phyloP scores from a whole-genome alignment of 129 eudicot species.

The Flaveria brownii region DNA sequence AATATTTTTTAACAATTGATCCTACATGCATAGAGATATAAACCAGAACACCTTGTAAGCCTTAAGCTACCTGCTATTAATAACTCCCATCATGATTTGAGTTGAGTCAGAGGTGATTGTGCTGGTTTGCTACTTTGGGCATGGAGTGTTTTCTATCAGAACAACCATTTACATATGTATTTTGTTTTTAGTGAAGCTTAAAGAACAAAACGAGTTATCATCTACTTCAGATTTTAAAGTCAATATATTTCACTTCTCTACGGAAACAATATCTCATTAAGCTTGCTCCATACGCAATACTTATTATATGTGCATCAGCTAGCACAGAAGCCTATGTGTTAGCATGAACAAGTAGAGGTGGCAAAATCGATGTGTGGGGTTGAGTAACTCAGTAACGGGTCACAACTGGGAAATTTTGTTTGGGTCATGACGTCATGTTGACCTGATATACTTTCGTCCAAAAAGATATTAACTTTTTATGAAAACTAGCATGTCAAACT shows the following conservation, averaged over 20 bases:
- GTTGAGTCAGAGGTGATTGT: not conserved
- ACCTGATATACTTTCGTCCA: not conserved
- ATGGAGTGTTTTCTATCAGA: not conserved
- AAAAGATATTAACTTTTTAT: not conserved
- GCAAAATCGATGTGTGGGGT: not conserved
- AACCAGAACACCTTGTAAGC: not conserved
- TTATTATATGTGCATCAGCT: slow-evolving; percentile 2
- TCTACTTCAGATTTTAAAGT: not conserved
- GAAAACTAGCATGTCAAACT: not conserved
- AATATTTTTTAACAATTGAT: not conserved
- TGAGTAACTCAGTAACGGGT: not conserved
- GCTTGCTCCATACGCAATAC: not conserved
- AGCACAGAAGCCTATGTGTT: slow-evolving; percentile 15
- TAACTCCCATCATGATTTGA: not conserved
- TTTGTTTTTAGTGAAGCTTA: not conserved
- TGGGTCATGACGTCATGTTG: not conserved
- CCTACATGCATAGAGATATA: not conserved
- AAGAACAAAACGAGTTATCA: not conserved
- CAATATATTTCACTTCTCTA: slow-evolving; percentile 15
- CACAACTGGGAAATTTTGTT: not conserved
- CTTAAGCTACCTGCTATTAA: not conserved
- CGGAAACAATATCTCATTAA: not conserved
- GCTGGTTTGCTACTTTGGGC: not conserved
- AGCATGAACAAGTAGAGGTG: not conserved
- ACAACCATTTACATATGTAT: not conserved